Conservation (phyloP, 495 filamentous ascomycete species). For the Daldinia grandis region DNA sequence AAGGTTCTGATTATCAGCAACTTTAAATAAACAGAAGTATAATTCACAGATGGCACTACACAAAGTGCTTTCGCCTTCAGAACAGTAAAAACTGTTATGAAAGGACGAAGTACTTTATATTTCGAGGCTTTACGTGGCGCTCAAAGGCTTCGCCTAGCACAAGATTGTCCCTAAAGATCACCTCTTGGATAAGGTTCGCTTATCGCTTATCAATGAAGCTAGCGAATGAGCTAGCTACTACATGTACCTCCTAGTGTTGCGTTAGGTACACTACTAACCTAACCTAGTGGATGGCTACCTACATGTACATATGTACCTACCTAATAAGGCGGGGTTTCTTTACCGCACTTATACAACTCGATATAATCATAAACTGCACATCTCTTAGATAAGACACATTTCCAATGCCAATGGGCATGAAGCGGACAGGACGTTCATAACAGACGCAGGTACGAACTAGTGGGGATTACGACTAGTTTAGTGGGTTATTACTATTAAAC, state of each 20-base stretch:
- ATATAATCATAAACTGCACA: not conserved
- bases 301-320: too few species aligned
- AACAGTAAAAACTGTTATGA: not conserved
- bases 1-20: not conserved
- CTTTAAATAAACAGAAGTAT: not conserved
- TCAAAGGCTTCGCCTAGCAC: not conserved
- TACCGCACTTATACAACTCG: slow-evolving; percentile 5
- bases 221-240: slow-evolving; percentile 4
- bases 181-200: slow-evolving; percentile 19
- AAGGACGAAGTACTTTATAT: not conserved
- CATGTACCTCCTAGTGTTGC: too few species aligned
- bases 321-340: slow-evolving; percentile 24
- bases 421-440: slow-evolving; percentile 8
- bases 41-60: not conserved
- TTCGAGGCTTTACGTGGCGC: not conserved
- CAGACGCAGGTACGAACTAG: slow-evolving; percentile 38
- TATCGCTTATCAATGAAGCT: slow-evolving; percentile 25
- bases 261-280: too few species aligned
- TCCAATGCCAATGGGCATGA: not conserved
- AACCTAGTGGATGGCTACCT: too few species aligned
- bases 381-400: slow-evolving; percentile 9
- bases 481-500: slow-evolving; percentile 24
- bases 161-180: not conserved
- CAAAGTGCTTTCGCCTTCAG: not conserved
- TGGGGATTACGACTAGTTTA: slow-evolving; percentile 25